Evolutionary conservation across 2,329 filamentous ascomycete species (phyloP).

Genomic region (Phialophora expanda): DNA sequence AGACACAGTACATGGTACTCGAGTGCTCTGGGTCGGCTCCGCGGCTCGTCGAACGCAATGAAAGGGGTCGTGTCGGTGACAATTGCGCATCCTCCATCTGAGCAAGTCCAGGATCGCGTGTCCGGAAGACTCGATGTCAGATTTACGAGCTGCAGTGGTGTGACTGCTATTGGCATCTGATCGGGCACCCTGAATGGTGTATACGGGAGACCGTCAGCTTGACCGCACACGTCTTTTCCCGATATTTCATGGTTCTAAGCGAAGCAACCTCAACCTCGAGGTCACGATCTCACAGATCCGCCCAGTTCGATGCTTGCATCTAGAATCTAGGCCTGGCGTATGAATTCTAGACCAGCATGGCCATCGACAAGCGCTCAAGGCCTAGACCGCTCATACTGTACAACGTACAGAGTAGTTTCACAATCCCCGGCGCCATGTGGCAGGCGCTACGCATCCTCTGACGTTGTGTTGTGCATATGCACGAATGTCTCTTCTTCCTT

Average conservation of each 20-base stretch:
- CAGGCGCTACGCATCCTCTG: background rate
- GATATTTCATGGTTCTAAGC: slow-evolving; percentile 5
- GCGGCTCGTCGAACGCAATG: background rate
- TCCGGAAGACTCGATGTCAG: background rate
- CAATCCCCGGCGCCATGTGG: slow-evolving; percentile 1
- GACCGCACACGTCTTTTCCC: background rate
- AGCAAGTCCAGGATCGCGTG: background rate
- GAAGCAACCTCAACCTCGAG: slow-evolving; percentile 2
- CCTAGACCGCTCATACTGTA: background rate
- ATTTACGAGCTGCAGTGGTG: slow-evolving; percentile 1
- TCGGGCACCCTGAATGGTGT: background rate
- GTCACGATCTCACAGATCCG: background rate
- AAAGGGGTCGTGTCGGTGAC: background rate
- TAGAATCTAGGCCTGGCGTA: background rate
- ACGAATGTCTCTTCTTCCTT: background rate
- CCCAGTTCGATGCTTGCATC: background rate
- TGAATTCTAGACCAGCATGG: background rate
- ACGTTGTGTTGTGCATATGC: background rate
- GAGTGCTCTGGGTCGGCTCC: background rate
- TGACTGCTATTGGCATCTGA: background rate
- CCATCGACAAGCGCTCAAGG: background rate
- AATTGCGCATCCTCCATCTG: background rate
- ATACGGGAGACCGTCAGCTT: background rate
- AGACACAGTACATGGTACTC: no score
- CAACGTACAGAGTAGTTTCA: background rate